Percentiles rank a stretch among this genome's conserved stretches.
phyloP scores from a whole-genome alignment of 78 protist genomes.

The Thecamonas trahens region DNA sequence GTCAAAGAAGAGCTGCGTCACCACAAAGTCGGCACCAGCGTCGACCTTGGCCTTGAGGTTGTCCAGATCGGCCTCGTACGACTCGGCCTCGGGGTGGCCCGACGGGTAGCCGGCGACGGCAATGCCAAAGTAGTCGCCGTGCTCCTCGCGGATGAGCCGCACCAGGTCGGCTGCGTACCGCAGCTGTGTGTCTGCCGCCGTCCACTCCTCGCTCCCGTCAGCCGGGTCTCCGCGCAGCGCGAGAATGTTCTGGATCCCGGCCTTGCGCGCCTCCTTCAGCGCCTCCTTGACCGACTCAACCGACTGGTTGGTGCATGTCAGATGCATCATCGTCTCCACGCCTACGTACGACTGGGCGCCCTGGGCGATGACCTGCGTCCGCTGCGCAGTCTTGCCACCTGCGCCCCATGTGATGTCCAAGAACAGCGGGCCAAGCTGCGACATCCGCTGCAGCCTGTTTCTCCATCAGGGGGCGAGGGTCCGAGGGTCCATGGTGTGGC shows the following conservation, averaged over 20 bases:
- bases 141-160: slow-evolving; percentile 51
- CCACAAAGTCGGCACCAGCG: slow-evolving; percentile 90
- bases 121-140: slow-evolving; percentile 86
- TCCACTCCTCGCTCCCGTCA: slow-evolving; percentile 64
- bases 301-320: slow-evolving; percentile 81
- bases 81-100: slow-evolving; percentile 65
- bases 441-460: not conserved
- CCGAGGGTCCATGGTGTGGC: no score
- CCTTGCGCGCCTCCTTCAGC: slow-evolving; percentile 39
- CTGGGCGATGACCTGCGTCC: slow-evolving; percentile 48
- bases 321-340: slow-evolving; percentile 74
- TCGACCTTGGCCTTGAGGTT: slow-evolving; percentile 82
- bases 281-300: slow-evolving; percentile 34
- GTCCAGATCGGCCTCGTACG: slow-evolving; percentile 44
- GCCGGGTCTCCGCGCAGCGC: slow-evolving; percentile 92
- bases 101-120: slow-evolving; percentile 83
- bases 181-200: slow-evolving; percentile 68
- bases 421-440: slow-evolving; percentile 44
- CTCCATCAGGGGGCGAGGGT: no score
- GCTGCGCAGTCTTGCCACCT: slow-evolving; percentile 57
- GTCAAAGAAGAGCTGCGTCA: slow-evolving; percentile 93
- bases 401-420: slow-evolving; percentile 91
- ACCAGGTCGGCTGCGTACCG: slow-evolving; percentile 84
- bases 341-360: slow-evolving; percentile 49
- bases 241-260: slow-evolving; percentile 81